phyloP scores from a whole-genome alignment of 2,329 filamentous ascomycete species.

The Aspergillus sojae region DNA sequence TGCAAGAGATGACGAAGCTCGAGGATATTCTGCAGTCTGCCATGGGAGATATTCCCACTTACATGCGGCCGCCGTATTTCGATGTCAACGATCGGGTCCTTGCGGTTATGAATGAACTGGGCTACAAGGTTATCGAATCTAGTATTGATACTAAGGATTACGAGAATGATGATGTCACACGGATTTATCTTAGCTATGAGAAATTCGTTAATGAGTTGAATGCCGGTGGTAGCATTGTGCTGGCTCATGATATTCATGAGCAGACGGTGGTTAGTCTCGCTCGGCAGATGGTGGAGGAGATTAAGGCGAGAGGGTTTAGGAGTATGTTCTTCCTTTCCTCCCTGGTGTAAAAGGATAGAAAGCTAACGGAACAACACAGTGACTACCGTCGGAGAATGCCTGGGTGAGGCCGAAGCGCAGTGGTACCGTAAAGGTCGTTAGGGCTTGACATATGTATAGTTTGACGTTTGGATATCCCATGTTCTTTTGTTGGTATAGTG shows the following conservation, averaged over 20 bases:
- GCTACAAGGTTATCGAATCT: constrained; percentile 49
- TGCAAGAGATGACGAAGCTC: constrained; percentile 44
- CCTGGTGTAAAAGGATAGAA: neutral
- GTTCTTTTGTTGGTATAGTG: neutral
- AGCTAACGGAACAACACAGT: constrained; percentile 30
- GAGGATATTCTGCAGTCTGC: constrained; percentile 45
- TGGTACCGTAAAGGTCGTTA: constrained; percentile 50
- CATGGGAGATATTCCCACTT: constrained; percentile 49
- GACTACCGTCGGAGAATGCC: constrained; percentile 61
- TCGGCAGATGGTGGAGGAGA: constrained; percentile 37
- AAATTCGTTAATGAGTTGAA: constrained; percentile 36
- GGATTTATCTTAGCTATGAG: constrained; percentile 33
- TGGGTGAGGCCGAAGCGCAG: constrained; percentile 54
- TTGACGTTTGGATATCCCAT: neutral
- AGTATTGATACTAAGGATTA: constrained; percentile 51
- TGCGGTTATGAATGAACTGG: constrained; percentile 41
- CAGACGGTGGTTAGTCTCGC: constrained; percentile 38
- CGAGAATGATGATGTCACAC: constrained; percentile 33
- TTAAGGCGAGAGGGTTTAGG: constrained; percentile 45
- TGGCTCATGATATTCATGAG: constrained; percentile 43
- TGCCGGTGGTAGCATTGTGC: constrained; percentile 34
- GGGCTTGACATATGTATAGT: neutral
- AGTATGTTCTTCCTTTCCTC: constrained; percentile 24
- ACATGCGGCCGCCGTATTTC: constrained; percentile 53
- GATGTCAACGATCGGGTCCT: constrained; percentile 36